Percentiles rank a stretch among this genome's conserved stretches.
phyloP scores from a whole-genome alignment of 2,329 filamentous ascomycete species.

The Helicocarpus griseus region DNA sequence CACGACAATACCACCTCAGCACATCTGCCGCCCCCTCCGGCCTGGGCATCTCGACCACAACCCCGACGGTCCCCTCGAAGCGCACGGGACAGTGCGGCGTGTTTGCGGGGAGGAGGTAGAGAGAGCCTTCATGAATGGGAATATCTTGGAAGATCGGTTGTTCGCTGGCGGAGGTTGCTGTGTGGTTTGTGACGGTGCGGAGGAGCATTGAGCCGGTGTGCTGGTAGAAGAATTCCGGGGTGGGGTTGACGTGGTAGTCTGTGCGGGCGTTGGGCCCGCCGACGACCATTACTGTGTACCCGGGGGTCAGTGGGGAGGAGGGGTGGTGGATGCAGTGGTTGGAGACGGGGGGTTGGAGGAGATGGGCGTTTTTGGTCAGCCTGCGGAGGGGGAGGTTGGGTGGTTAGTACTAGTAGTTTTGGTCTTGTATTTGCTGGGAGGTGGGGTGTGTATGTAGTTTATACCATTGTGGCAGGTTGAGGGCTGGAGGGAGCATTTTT shows the following conservation, averaged over 20 bases:
- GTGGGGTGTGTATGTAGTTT: slow-evolving; percentile 7
- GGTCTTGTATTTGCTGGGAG: neutral
- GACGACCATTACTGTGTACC: slow-evolving; percentile 86
- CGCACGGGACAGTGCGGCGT: slow-evolving; percentile 94
- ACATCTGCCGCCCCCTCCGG: slow-evolving; percentile 61
- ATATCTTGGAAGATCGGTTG: slow-evolving; percentile 68
- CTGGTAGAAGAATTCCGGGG: slow-evolving; percentile 97
- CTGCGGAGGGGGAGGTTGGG: slow-evolving; percentile 35
- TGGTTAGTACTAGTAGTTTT: neutral
- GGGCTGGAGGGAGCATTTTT: slow-evolving; percentile 28
- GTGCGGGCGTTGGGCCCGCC: slow-evolving; percentile 92
- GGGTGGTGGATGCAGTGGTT: slow-evolving; percentile 92
- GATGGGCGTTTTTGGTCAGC: slow-evolving; percentile 84
- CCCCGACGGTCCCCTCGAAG: slow-evolving; percentile 85
- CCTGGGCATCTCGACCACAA: slow-evolving; percentile 81
- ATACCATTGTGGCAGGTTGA: slow-evolving; percentile 40
- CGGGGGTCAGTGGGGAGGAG: slow-evolving; percentile 61
- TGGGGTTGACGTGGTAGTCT: slow-evolving; percentile 97
- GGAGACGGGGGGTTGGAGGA: slow-evolving; percentile 88
- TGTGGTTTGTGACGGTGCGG: slow-evolving; percentile 80
- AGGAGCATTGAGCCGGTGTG: slow-evolving; percentile 88
- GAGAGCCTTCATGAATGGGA: slow-evolving; percentile 81
- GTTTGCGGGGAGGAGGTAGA: slow-evolving; percentile 88
- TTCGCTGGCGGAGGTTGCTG: slow-evolving; percentile 37
- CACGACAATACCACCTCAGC: slow-evolving; percentile 86